phyloP scores from a whole-genome alignment of 345 rosid genomes.

The Euphorbia lathyris region DNA sequence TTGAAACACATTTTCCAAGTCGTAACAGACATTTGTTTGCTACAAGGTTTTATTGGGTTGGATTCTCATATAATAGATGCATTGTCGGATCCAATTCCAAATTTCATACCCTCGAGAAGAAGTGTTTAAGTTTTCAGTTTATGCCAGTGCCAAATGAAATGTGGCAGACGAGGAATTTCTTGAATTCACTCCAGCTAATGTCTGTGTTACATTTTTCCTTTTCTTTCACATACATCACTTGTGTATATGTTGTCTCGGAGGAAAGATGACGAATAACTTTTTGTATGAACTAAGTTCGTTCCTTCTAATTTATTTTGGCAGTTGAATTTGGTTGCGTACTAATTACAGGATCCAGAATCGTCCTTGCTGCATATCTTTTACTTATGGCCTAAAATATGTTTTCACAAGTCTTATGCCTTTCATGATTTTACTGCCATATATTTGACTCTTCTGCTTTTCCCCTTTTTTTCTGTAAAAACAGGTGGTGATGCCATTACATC shows the following conservation, averaged over 20 bases:
- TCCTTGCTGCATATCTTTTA: not conserved
- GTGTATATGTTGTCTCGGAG: not conserved
- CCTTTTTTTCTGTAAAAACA: slow-evolving; percentile 22
- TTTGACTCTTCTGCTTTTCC: not conserved
- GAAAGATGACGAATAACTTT: not conserved
- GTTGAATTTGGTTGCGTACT: not conserved
- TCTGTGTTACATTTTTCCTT: not conserved
- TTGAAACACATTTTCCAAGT: not conserved
- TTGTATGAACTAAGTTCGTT: not conserved
- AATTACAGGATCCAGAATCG: not conserved
- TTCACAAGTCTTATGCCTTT: not conserved
- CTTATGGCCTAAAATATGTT: not conserved
- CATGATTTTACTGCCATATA: not conserved
- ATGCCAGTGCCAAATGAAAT: not conserved
- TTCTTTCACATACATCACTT: not conserved
- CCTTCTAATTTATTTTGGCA: not conserved
- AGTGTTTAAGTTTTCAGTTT: not conserved
- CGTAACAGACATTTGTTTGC: not conserved
- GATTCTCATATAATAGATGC: not conserved
- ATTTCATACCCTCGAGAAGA: no score
- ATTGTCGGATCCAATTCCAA: no score
- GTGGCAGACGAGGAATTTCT: not conserved
- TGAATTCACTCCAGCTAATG: not conserved
- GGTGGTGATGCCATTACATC: slow-evolving; percentile 65
- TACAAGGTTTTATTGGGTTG: not conserved